phyloP scores from a whole-genome alignment of 768 basidiomycete species.

The Mycena pura region DNA sequence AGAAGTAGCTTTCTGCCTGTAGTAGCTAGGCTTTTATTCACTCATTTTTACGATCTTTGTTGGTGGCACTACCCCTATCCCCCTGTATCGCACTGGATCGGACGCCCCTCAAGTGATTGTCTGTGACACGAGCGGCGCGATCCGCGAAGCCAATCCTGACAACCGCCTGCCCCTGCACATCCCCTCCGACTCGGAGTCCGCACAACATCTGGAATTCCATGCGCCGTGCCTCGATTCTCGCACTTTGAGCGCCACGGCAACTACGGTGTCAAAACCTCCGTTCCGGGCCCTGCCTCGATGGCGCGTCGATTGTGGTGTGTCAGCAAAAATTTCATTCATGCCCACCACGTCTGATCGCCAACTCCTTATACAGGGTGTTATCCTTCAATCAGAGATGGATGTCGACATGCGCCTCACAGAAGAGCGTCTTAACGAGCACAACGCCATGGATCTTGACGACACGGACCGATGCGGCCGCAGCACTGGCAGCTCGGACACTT shows the following conservation, averaged over 20 bases:
- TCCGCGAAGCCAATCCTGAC: no score
- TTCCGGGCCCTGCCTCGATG: neutral
- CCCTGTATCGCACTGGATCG: no score
- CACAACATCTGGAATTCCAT: no score
- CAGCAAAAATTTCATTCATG: neutral
- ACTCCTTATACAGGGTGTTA: neutral
- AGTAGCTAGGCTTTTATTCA: no score
- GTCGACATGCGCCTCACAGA: neutral
- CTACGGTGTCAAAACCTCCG: neutral
- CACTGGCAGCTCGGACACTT: neutral
- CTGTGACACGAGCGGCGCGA: no score
- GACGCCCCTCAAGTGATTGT: no score
- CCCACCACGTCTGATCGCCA: constrained; percentile 1
- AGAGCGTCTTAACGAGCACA: neutral
- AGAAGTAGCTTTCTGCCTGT: no score
- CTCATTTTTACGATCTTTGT: no score
- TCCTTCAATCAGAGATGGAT: neutral
- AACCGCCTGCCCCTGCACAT: no score
- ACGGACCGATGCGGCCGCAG: neutral
- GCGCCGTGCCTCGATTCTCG: neutral
- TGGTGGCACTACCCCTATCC: no score
- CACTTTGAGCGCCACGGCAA: neutral
- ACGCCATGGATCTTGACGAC: neutral
- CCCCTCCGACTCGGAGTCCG: no score
- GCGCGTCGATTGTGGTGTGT: neutral